Conservation (phyloP, 75 land plant genomes). For the Cryptomeria japonica region DNA sequence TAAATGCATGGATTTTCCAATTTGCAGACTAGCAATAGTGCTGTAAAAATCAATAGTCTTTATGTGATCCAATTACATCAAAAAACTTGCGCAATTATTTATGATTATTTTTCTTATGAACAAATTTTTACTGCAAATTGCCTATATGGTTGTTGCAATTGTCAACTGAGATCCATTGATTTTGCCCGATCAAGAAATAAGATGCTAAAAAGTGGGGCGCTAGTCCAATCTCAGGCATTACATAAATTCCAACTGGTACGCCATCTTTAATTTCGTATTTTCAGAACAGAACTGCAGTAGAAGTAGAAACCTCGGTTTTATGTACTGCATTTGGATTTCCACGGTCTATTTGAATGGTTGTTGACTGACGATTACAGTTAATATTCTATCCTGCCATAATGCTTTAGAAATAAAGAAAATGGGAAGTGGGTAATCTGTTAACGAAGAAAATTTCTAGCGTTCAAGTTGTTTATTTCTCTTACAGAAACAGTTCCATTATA, state of each 20-base stretch:
- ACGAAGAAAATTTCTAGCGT: background rate
- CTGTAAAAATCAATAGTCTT: background rate
- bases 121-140: background rate
- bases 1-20: background rate
- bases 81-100: background rate
- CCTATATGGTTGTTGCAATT: background rate
- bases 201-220: background rate
- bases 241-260: background rate
- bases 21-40: background rate
- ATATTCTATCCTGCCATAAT: background rate
- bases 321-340: background rate
- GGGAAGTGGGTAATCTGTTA: background rate
- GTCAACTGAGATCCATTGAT: background rate
- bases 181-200: background rate
- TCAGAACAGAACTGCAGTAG: background rate
- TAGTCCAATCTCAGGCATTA: background rate
- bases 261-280: background rate
- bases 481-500: background rate
- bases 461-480: background rate
- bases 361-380: background rate
- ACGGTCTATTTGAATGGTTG: slow-evolving; percentile 3
- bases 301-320: background rate
- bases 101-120: background rate
- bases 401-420: background rate
- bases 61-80: background rate